Conservation (phyloP, 305 asterid species). For the Andrographis paniculata region DNA sequence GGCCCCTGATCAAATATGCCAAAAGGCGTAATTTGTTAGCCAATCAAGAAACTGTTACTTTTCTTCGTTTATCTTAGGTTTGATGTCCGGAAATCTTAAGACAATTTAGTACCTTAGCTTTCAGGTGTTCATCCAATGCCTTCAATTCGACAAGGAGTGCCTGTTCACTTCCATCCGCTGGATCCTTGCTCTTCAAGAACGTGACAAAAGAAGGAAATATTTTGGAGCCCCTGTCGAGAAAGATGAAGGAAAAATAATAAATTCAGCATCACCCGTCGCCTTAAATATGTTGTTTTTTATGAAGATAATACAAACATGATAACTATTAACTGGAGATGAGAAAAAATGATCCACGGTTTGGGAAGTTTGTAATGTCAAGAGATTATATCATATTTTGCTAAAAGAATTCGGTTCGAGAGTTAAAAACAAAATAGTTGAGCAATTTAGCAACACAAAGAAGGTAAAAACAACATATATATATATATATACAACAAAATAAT, state of each 20-base stretch:
- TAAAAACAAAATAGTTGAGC: not conserved
- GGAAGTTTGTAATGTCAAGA: not conserved
- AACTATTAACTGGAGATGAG: no score
- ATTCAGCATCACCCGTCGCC: no score
- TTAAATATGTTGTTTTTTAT: no score
- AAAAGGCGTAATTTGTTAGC: not conserved
- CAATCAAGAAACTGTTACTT: not conserved
- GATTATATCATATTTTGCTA: no score
- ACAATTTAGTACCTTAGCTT: constrained; percentile 39
- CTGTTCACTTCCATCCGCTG: constrained; percentile 65
- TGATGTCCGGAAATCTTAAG: not conserved
- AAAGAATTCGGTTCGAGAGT: no score
- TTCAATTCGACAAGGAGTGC: constrained; percentile 54
- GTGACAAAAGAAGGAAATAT: constrained; percentile 52
- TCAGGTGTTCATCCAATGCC: constrained; percentile 73
- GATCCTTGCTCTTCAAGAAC: constrained; percentile 76
- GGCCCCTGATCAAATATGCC: constrained; percentile 47
- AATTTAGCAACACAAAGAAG: not conserved
- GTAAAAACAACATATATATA: no score
- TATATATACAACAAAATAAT: no score
- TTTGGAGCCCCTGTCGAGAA: constrained; percentile 51
- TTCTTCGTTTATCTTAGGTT: not conserved
- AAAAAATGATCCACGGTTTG: constrained; percentile 12
- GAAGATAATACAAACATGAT: no score
- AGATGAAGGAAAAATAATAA: no score